Percentiles rank a stretch among this genome's conserved stretches.
Conservation (phyloP, 2,329 filamentous ascomycete genomes). For the Phialophora macrospora region DNA sequence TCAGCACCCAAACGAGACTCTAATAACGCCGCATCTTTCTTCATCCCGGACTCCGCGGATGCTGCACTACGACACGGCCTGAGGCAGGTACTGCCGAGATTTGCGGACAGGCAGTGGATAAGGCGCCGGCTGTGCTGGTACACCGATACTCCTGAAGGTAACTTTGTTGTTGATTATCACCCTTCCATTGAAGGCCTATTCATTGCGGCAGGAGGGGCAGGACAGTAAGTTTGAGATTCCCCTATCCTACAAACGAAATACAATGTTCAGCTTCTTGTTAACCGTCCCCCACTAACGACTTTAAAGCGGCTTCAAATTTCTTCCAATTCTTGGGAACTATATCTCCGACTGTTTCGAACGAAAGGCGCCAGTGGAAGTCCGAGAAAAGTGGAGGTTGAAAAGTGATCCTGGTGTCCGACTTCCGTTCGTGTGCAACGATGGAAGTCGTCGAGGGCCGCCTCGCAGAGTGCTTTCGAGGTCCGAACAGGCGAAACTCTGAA, state of each 20-base stretch:
- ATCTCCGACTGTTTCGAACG: slow-evolving; percentile 61
- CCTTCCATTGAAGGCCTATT: slow-evolving; percentile 59
- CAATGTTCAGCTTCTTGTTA: not conserved
- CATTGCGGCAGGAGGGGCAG: slow-evolving; percentile 58
- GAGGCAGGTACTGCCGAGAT: slow-evolving; percentile 63
- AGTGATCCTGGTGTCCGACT: slow-evolving; percentile 31
- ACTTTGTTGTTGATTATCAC: slow-evolving; percentile 74
- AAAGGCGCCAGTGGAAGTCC: slow-evolving; percentile 56
- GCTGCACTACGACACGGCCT: slow-evolving; percentile 65
- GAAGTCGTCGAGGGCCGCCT: slow-evolving; percentile 44
- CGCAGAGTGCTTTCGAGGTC: slow-evolving; percentile 34
- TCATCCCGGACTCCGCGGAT: slow-evolving; percentile 60
- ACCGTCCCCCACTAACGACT: not conserved
- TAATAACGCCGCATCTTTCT: slow-evolving; percentile 48
- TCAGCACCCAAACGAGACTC: slow-evolving; percentile 46
- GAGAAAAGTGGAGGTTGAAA: slow-evolving; percentile 61
- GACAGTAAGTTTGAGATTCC: slow-evolving; percentile 44
- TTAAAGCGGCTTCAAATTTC: slow-evolving; percentile 65
- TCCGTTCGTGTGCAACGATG: slow-evolving; percentile 40
- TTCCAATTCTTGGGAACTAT: slow-evolving; percentile 68
- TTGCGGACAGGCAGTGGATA: slow-evolving; percentile 65
- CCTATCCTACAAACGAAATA: not conserved
- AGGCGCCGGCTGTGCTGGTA: slow-evolving; percentile 74
- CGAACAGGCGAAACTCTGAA: not conserved
- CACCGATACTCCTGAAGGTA: slow-evolving; percentile 70